Percentiles rank a stretch among this genome's conserved stretches.
phyloP scores from a whole-genome alignment of 2,329 filamentous ascomycete species.

The Monosporascus ibericus region DNA sequence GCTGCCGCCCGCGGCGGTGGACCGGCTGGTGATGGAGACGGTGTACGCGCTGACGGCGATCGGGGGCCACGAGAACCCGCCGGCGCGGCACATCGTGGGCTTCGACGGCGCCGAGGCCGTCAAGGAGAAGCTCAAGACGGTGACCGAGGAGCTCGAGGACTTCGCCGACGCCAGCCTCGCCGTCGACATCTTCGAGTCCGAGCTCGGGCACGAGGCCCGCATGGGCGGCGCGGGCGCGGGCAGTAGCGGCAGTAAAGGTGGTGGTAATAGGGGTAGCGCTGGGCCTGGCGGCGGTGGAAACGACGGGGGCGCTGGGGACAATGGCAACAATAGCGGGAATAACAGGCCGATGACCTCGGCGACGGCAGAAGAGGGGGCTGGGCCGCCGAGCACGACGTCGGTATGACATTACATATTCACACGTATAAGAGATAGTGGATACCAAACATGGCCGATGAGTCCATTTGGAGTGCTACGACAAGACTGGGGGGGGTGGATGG shows the following conservation, averaged over 20 bases:
- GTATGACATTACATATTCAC: not conserved
- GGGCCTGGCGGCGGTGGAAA: not conserved
- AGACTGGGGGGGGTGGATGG: too few relatives aligned
- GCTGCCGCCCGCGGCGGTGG: conserved; percentile 60
- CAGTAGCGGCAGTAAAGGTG: not conserved
- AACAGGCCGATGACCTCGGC: not conserved
- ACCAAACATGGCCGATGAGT: too few relatives aligned
- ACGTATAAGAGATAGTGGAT: too few relatives aligned
- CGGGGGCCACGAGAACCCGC: conserved; percentile 92
- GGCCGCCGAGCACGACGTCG: conserved; percentile 5
- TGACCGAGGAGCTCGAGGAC: conserved; percentile 92
- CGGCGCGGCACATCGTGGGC: conserved; percentile 88
- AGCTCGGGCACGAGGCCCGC: conserved; percentile 46
- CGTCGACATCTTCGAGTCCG: conserved; percentile 67
- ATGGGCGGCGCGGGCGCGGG: conserved; percentile 24
- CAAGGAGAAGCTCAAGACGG: conserved; percentile 93
- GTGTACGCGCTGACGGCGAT: conserved; percentile 88
- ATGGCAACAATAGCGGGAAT: not conserved
- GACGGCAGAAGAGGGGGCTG: conserved; percentile 12
- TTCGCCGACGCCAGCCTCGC: conserved; percentile 86
- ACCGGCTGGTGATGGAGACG: conserved; percentile 77
- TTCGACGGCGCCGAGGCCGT: conserved; percentile 81
- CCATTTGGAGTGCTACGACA: too few relatives aligned
- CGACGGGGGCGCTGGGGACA: not conserved
- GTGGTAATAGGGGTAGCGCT: not conserved